Evolutionary conservation across 2,329 filamentous ascomycete species (phyloP).

Genomic region (Penicillium nordicum): DNA sequence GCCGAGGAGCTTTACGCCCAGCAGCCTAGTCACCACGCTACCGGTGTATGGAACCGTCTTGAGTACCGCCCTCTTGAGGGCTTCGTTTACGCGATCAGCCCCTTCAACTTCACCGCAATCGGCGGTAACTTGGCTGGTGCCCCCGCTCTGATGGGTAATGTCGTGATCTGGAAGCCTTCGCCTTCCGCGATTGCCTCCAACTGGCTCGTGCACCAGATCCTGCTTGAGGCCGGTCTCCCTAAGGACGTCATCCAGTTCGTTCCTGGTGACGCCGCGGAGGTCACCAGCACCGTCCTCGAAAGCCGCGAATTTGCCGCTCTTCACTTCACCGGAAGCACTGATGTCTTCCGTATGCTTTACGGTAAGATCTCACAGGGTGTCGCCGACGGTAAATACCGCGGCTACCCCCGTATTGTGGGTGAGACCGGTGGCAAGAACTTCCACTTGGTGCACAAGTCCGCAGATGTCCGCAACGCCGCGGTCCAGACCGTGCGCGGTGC

Average conservation of each 20-base stretch:
- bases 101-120: conserved; percentile 97
- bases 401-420: conserved; percentile 84
- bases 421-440: conserved; percentile 95
- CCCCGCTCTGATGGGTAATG: conserved; percentile 87
- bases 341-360: conserved; percentile 85
- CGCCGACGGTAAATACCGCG: conserved; percentile 74
- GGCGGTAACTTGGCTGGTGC: conserved; percentile 80
- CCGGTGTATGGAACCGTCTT: conserved; percentile 85
- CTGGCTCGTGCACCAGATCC: conserved; percentile 85
- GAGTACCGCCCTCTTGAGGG: conserved; percentile 89
- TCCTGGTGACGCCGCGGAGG: conserved; percentile 78
- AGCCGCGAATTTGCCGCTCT: conserved; percentile 84
- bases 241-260: conserved; percentile 90
- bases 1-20: conserved; percentile 85
- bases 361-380: conserved; percentile 79
- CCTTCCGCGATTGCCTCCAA: conserved; percentile 84
- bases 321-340: conserved; percentile 91
- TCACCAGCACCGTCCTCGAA: conserved; percentile 72
- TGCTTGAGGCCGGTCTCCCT: conserved; percentile 86
- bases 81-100: conserved; percentile 90
- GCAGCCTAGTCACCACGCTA: conserved; percentile 78
- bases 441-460: conserved; percentile 74
- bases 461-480: conserved; percentile 74
- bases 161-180: conserved; percentile 96
- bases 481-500: conserved; percentile 80